Evolutionary conservation across 2,329 filamentous ascomycete genomes (phyloP).

Genomic region (Aspergillus nomiae): DNA sequence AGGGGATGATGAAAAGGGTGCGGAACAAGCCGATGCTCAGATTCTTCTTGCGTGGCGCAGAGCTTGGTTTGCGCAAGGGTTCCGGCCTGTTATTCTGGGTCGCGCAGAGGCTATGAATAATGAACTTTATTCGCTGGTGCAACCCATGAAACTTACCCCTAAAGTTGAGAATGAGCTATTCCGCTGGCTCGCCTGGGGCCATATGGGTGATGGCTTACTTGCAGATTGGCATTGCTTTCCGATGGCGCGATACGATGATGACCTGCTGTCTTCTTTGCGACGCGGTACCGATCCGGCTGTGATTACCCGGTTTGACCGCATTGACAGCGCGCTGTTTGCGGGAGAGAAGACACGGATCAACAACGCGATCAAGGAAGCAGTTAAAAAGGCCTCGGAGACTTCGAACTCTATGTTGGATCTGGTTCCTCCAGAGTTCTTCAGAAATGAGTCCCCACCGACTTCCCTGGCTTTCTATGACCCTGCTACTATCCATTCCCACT

Average conservation of each 20-base stretch:
- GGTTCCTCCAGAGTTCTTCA: conserved; percentile 62
- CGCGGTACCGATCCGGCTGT: conserved; percentile 73
- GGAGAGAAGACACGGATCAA: conserved; percentile 68
- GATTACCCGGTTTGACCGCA: conserved; percentile 68
- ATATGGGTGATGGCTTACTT: conserved; percentile 82
- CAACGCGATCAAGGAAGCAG: conserved; percentile 61
- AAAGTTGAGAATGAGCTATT: conserved; percentile 70
- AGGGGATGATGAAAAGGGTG: conserved; percentile 62
- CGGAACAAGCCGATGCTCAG: conserved; percentile 71
- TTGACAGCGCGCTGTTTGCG: conserved; percentile 72
- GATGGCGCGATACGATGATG: conserved; percentile 75
- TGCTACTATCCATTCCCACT: conserved; percentile 63
- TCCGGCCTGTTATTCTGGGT: conserved; percentile 79
- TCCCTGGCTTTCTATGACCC: conserved; percentile 78
- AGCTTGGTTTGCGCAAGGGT: conserved; percentile 95
- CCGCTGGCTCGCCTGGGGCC: conserved; percentile 90
- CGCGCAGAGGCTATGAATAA: conserved; percentile 81
- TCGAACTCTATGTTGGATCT: conserved; percentile 66
- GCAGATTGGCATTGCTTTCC: conserved; percentile 79
- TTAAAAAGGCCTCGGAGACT: conserved; percentile 58
- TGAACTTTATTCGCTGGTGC: conserved; percentile 72
- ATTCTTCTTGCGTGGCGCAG: conserved; percentile 84
- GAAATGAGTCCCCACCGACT: conserved; percentile 66
- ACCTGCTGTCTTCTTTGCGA: conserved; percentile 71
- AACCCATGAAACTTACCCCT: conserved; percentile 59